Conservation (phyloP, 108 stramenopile genomes). For the Fragilariopsis cylindrus region DNA sequence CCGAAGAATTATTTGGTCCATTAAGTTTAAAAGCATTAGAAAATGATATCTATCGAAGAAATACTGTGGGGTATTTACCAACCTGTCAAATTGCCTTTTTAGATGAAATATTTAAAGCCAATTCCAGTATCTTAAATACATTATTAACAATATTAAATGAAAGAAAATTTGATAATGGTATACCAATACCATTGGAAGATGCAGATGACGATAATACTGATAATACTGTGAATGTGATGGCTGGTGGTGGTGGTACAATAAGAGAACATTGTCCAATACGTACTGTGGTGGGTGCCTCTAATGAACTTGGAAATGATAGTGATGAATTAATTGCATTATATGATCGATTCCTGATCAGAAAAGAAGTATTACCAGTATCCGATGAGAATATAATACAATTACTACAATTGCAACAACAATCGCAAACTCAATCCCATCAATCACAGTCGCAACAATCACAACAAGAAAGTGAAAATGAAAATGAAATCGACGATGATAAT, state of each 20-base stretch:
- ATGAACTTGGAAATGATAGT: slow-evolving; percentile 67
- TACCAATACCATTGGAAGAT: no score
- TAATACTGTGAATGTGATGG: no score
- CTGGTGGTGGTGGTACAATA: slow-evolving; percentile 16
- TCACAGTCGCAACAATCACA: slow-evolving; percentile 13
- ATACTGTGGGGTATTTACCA: slow-evolving; percentile 67
- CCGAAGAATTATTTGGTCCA: slow-evolving; percentile 74
- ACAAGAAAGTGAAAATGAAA: not conserved
- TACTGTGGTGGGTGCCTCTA: slow-evolving; percentile 78
- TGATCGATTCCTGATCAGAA: slow-evolving; percentile 72
- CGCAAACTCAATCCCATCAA: slow-evolving; percentile 23
- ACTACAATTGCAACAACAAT: slow-evolving; percentile 40
- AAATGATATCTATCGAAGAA: slow-evolving; percentile 69
- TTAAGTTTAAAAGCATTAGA: slow-evolving; percentile 61
- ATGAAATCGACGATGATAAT: not conserved
- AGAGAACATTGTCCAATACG: slow-evolving; percentile 64
- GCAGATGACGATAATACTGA: no score
- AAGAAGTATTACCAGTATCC: slow-evolving; percentile 65
- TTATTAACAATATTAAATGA: slow-evolving; percentile 82
- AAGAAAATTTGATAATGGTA: slow-evolving; percentile 68
- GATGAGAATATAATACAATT: slow-evolving; percentile 64
- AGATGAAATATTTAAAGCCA: slow-evolving; percentile 83
- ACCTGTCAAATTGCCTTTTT: slow-evolving; percentile 60
- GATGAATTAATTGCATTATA: slow-evolving; percentile 75
- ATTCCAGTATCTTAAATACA: slow-evolving; percentile 75